These are phyloP conservation scores for Mucor ambiguus DNA, from an alignment of 371 early-diverging fungal species.

Conservation along the genomic window DNA sequence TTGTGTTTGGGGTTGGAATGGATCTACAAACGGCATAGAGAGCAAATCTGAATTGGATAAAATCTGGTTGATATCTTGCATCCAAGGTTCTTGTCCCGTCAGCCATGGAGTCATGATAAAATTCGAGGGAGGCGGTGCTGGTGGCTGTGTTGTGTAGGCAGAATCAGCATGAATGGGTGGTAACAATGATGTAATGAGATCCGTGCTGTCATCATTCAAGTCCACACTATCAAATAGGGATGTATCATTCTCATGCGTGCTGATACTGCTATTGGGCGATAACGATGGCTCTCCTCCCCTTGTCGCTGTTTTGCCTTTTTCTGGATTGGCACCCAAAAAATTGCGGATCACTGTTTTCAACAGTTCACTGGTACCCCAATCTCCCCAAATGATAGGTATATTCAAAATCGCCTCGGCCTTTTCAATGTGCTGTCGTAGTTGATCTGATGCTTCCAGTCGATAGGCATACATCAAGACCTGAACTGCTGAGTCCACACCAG, in stretches of 20 bases:
- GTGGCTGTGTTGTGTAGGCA: background rate
- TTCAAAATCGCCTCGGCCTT: slow-evolving; percentile 4
- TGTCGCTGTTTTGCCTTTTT: background rate
- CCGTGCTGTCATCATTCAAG: background rate
- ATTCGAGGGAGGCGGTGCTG: background rate
- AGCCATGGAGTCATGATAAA: slow-evolving; percentile 8
- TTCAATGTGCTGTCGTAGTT: slow-evolving; percentile 15
- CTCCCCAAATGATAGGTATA: slow-evolving; percentile 9
- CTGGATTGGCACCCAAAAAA: slow-evolving; percentile 8
- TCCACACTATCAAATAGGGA: background rate
- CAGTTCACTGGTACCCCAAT: slow-evolving; percentile 10
- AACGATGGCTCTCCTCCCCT: background rate
- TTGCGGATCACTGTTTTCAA: background rate
- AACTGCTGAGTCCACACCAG: slow-evolving; percentile 12
- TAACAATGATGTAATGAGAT: slow-evolving; percentile 4
- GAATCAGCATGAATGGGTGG: background rate
- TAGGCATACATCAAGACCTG: slow-evolving; percentile 24
- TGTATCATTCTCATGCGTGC: background rate
- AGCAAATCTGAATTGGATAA: background rate
- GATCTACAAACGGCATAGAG: background rate
- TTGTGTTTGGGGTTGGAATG: background rate
- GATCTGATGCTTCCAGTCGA: slow-evolving; percentile 1
- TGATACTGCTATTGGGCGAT: background rate
- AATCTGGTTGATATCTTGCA: slow-evolving; percentile 13
- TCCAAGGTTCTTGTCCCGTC: slow-evolving; percentile 9